Conservation (phyloP, 257 asterid genomes). For the Gynochthodes officinalis region DNA sequence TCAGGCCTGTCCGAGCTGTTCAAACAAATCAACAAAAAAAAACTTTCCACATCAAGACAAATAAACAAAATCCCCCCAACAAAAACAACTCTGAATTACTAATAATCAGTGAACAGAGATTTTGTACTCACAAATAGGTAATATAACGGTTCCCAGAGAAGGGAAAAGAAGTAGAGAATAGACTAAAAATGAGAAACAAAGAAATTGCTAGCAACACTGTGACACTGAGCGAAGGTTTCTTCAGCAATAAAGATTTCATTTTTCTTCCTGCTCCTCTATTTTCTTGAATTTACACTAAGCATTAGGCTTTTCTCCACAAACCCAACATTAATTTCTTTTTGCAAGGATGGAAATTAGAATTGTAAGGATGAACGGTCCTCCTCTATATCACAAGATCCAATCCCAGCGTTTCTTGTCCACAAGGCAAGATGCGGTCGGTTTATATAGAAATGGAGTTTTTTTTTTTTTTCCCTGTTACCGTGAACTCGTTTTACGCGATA, state of each 20-base stretch:
- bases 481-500: too few relatives aligned
- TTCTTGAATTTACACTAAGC: not conserved
- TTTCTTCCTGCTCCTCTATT: not conserved
- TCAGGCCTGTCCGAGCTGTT: slow-evolving; percentile 55
- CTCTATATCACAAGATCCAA: slow-evolving; percentile 10
- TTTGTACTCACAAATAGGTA: slow-evolving; percentile 42
- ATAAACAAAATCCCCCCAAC: too few relatives aligned
- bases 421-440: too few relatives aligned
- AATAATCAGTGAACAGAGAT: not conserved
- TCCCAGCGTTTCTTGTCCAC: not conserved
- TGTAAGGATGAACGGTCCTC: not conserved
- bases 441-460: too few relatives aligned
- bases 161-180: slow-evolving; percentile 51
- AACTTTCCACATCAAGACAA: not conserved
- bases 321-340: not conserved
- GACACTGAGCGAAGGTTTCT: slow-evolving; percentile 48
- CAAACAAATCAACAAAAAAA: slow-evolving; percentile 7
- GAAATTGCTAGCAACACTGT: slow-evolving; percentile 33
- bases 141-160: slow-evolving; percentile 26
- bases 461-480: too few relatives aligned
- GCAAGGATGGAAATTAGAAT: too few relatives aligned
- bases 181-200: slow-evolving; percentile 41
- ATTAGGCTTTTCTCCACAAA: not conserved
- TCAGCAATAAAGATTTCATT: slow-evolving; percentile 53
- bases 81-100: too few relatives aligned